Evolutionary conservation across 2,329 filamentous ascomycete species (phyloP).

Genomic region (Pseudocercospora crystallina): DNA sequence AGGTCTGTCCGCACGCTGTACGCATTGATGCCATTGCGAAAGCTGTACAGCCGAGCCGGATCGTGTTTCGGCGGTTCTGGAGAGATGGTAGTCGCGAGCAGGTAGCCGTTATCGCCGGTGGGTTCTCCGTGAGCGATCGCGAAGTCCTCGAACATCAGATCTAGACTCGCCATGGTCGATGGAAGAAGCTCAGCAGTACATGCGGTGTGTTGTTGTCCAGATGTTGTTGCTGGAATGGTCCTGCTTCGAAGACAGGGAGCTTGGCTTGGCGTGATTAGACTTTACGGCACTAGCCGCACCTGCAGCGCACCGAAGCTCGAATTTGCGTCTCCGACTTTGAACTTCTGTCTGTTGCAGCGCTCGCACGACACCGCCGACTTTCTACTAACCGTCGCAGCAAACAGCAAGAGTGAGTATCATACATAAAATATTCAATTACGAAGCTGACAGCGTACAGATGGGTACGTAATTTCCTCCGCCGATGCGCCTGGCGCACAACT

Average conservation of each 20-base stretch:
- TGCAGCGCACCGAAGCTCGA: too few relatives aligned
- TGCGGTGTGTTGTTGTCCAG: neutral
- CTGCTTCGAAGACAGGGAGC: too few relatives aligned
- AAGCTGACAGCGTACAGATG: constrained; percentile 52
- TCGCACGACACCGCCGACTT: too few relatives aligned
- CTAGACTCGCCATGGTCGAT: constrained; percentile 30
- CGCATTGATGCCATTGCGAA: constrained; percentile 70
- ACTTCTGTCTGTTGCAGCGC: too few relatives aligned
- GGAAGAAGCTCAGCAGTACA: too few relatives aligned
- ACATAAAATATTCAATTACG: too few relatives aligned
- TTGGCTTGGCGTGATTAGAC: too few relatives aligned
- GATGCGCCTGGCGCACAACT: constrained; percentile 14
- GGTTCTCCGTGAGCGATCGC: constrained; percentile 62
- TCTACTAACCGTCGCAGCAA: too few relatives aligned
- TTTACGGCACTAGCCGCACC: too few relatives aligned
- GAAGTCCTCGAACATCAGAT: constrained; percentile 72
- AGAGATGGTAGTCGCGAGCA: constrained; percentile 71
- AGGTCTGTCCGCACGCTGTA: constrained; percentile 68
- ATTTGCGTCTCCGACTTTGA: too few relatives aligned
- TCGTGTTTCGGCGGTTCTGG: constrained; percentile 65
- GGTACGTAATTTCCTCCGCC: constrained; percentile 51
- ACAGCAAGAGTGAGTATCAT: too few relatives aligned
- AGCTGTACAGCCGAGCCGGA: constrained; percentile 64
- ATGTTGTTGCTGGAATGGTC: neutral
- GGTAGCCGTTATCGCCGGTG: constrained; percentile 69